Percentiles rank a stretch among this genome's conserved stretches.
Evolutionary conservation across 1,284 basidiomycete species (phyloP).

Genomic region (Ganoderma resinaceum): DNA sequence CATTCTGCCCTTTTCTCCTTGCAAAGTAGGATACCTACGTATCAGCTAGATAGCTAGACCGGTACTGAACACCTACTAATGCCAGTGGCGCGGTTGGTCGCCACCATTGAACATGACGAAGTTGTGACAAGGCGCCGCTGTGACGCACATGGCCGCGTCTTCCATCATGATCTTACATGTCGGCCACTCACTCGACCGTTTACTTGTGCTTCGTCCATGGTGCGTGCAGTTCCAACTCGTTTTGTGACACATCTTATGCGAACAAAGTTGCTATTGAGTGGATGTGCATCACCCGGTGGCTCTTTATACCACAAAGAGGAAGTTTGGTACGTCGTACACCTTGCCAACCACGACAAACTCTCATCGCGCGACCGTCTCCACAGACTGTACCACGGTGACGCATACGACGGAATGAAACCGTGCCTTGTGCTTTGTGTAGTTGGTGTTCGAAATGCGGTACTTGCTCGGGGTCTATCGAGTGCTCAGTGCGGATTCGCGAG

Average conservation of each 20-base stretch:
- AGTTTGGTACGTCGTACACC: background rate
- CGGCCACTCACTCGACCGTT: background rate
- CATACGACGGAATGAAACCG: conserved; percentile 4
- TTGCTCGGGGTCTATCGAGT: background rate
- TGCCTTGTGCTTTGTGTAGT: conserved; percentile 7
- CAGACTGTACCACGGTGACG: conserved; percentile 3
- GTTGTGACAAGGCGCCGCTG: background rate
- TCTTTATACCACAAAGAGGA: background rate
- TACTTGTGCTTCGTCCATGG: background rate
- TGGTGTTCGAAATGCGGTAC: conserved; percentile 5
- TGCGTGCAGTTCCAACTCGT: background rate
- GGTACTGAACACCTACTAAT: conserved; percentile 3
- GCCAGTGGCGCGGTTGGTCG: conserved; percentile 10
- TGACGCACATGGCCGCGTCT: background rate
- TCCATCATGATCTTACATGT: background rate
- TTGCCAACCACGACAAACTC: background rate
- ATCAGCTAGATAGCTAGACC: conserved; percentile 7
- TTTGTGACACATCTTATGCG: background rate
- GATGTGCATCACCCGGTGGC: background rate
- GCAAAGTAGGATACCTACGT: background rate
- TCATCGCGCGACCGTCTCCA: background rate
- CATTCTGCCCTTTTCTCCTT: background rate
- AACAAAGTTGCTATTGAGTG: background rate
- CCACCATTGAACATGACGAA: conserved; percentile 5
- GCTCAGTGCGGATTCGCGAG: background rate